Base-by-base conservation (phyloP, 768 basidiomycete species). In the Mycena albidolilacea region DNA sequence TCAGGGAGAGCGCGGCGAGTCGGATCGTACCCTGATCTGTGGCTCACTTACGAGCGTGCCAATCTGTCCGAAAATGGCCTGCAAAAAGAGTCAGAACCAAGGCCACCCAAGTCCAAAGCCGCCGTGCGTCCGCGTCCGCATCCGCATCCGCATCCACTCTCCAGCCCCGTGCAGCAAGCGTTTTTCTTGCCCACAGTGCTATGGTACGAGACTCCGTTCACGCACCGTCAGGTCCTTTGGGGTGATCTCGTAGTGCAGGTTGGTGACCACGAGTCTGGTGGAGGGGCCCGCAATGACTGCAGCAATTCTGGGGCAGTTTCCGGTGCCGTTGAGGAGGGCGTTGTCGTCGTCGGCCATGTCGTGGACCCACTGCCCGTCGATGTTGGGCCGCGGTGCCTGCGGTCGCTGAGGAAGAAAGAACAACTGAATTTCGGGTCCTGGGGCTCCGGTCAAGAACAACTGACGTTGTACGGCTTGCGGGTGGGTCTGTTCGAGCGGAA, bases 11-110 rank as follows among this genome's bases (percentile, higher is more conserved):
- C 87, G 87, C 80, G 81, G 79, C 81, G 80, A 82, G 64, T 81
- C 85, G 89, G 89, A 87, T 88, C 96, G 93, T 96, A 97, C 96
- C 93, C 94, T 95, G 84, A 97, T 96, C 83, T 91, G 85, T 85
- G 96, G 96, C 88, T 96, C 95, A 84, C 95, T 92, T 80, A 95
- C 89, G 83, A 97, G 91, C 85, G 94, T 95, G 86, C 96, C 96
- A 83, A 95, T 92, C 81, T 94, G 91, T 79, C 95, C 94, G 88
- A 97, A 97, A 77, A 97, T 95, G 83, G 89, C 87, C 95, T 97
- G 77, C 5, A 73, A 66, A 67, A 67, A 64, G 52, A 52, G 75
- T 67, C 59, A 71, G 62, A 23, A 11, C 37, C 62, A 19, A 23
- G 46, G 8, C 21, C 9, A 30, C 30, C 30, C 30, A 30, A 30